Base-by-base conservation (phyloP, 1,284 basidiomycete genomes). In the Exobasidium cylindrosporum region DNA sequence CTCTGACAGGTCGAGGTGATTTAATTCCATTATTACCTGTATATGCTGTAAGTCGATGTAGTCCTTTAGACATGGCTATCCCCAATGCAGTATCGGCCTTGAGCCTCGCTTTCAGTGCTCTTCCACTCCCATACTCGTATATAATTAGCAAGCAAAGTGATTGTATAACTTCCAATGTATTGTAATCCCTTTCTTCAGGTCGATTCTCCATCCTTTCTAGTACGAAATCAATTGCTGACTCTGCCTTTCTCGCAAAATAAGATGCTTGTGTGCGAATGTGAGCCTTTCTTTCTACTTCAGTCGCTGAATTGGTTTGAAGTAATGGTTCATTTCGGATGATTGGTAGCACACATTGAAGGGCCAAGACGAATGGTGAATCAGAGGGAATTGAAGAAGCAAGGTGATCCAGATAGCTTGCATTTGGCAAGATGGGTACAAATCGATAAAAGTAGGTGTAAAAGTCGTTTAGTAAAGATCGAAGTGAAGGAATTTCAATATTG, bases 1-100 rank as follows among this genome's bases (percentile, higher is more conserved):
- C 47, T 3, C 49, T 21, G 31, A 52, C n/a, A 4, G 23, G 14
- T 31, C 46, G 56, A 40, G 35, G 35, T 40, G 35, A 40, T 17
- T 40, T 40, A 17, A 40, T 40, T 21, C 53, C 53, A 40, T 35
- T 55, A 6, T 30, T 6, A 4, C 53, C 53, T 21, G 53, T 30
- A 23, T 21, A 26, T 28, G 56, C 17, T 7, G 43, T 29, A 11
- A 74, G 55, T 44, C 69, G 70, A 65, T 76, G 74, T 29, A 73
- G 50, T n/a, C 73, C 71, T 50, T 74, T 66, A 2, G 70, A 66
- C 74, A 76, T 76, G 32, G 73, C 72, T 31, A 76, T 63, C 31
- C 72, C 70, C 13, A 76, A 69, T 24, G 73, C 74, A 62, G 74
- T 70, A 46, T 76, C 74, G 4, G 72, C 74, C 58, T 76, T 76